These are phyloP conservation scores for Penicillium odoratum DNA, from an alignment of 495 filamentous ascomycete genomes.

Conservation along the genomic window DNA sequence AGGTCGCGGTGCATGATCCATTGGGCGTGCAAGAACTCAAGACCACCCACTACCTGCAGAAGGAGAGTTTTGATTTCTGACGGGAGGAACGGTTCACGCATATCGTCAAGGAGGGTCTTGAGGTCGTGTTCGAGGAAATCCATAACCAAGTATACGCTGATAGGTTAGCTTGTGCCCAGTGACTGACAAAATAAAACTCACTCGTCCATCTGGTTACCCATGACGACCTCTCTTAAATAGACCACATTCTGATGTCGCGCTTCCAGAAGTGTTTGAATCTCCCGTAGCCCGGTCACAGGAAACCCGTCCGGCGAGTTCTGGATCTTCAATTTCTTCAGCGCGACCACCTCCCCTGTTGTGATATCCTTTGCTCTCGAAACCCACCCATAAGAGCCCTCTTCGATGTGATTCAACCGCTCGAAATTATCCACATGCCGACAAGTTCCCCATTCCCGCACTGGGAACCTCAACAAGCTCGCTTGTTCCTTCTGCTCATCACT, in stretches of 20 bases:
- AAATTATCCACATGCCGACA: slow-evolving; percentile 86
- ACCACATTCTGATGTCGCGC: slow-evolving; percentile 76
- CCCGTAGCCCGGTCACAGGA: slow-evolving; percentile 87
- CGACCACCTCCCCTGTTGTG: slow-evolving; percentile 81
- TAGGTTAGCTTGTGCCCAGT: slow-evolving; percentile 9
- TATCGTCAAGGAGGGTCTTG: slow-evolving; percentile 88
- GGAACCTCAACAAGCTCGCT: slow-evolving; percentile 66
- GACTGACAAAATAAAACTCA: slow-evolving; percentile 36
- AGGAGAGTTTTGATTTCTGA: slow-evolving; percentile 93
- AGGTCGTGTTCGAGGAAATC: slow-evolving; percentile 98
- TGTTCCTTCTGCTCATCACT: slow-evolving; percentile 23
- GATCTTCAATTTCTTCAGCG: slow-evolving; percentile 93
- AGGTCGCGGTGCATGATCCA: slow-evolving; percentile 97
- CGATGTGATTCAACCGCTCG: slow-evolving; percentile 91
- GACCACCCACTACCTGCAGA: slow-evolving; percentile 76
- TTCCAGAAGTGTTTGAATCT: slow-evolving; percentile 73
- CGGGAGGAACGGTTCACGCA: slow-evolving; percentile 89
- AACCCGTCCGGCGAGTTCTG: slow-evolving; percentile 81
- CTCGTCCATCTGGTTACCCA: slow-evolving; percentile 78
- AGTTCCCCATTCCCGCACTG: slow-evolving; percentile 65
- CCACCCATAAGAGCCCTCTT: slow-evolving; percentile 94
- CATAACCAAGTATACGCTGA: slow-evolving; percentile 90
- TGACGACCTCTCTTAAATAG: slow-evolving; percentile 78
- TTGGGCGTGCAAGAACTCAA: slow-evolving; percentile 81
- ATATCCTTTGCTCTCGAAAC: slow-evolving; percentile 83